phyloP scores from a whole-genome alignment of 495 filamentous ascomycete genomes.

The Aspergillus coremiiformis region DNA sequence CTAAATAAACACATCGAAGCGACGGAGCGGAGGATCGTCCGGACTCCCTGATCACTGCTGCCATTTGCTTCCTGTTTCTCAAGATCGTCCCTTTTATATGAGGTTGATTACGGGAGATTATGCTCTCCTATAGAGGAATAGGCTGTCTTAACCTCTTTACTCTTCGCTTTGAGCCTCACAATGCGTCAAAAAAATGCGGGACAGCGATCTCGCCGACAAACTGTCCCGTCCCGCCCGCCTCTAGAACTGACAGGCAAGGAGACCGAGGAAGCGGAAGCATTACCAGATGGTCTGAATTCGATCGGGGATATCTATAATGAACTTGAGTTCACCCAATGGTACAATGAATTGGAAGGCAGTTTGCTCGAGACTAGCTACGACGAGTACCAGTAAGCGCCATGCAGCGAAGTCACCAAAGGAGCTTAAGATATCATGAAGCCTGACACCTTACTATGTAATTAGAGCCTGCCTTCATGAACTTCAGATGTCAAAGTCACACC shows the following conservation, averaged over 20 bases:
- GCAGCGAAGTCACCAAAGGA: not conserved
- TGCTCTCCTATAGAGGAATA: not conserved
- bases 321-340: conserved; percentile 55
- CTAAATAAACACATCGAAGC: conserved; percentile 16
- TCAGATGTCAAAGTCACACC: conserved; percentile 65
- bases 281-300: conserved; percentile 18
- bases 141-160: not conserved
- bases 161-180: conserved; percentile 1
- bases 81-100: not conserved
- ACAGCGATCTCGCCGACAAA: conserved; percentile 37
- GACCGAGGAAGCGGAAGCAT: conserved; percentile 16
- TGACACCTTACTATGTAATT: conserved; percentile 14
- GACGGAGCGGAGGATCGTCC: too few relatives aligned
- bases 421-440: not conserved
- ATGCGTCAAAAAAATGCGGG: conserved; percentile 24
- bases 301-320: conserved; percentile 38
- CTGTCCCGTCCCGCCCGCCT: conserved; percentile 34
- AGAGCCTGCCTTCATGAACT: conserved; percentile 76
- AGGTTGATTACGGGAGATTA: not conserved
- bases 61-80: not conserved
- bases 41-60: not conserved
- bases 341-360: conserved; percentile 53
- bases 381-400: conserved; percentile 64
- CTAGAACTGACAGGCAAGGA: conserved; percentile 25
- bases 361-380: conserved; percentile 75